Percentiles rank a stretch among this genome's conserved stretches.
These are phyloP conservation scores for Taiozyma sp. DNA, from an alignment of 1,139 yeast species.

Conservation along the genomic window DNA sequence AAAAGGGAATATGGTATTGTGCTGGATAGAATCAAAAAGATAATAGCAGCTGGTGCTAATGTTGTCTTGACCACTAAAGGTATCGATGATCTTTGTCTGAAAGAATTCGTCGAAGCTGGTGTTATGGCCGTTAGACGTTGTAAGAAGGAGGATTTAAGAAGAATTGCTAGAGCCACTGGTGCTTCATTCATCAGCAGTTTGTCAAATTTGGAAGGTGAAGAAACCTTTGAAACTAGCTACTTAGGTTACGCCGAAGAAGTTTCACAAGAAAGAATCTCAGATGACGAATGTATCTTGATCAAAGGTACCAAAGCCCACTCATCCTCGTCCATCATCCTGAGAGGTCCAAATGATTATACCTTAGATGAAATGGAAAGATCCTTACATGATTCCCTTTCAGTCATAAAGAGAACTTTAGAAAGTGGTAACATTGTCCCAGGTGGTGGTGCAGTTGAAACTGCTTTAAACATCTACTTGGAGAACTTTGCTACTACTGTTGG, in stretches of 20 bases:
- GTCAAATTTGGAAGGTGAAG: constrained; percentile 97
- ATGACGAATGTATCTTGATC: constrained; percentile 94
- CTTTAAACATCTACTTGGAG: constrained; percentile 90
- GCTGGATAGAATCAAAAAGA: constrained; percentile 81
- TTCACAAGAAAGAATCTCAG: constrained; percentile 85
- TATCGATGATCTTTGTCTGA: constrained; percentile 92
- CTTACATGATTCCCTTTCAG: constrained; percentile 88
- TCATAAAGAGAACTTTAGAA: constrained; percentile 94
- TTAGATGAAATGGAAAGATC: constrained; percentile 99
- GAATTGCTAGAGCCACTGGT: constrained; percentile 98
- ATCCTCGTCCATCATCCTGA: constrained; percentile 83
- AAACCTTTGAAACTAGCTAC: constrained; percentile 83
- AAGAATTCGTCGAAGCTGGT: constrained; percentile 92
- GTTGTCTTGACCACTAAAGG: constrained; percentile 97
- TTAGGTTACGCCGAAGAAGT: constrained; percentile 93
- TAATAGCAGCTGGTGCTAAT: constrained; percentile 91
- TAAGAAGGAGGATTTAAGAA: constrained; percentile 91
- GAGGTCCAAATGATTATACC: constrained; percentile 96
- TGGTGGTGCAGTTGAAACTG: constrained; percentile 98
- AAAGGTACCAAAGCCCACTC: constrained; percentile 95
- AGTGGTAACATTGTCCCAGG: constrained; percentile 96
- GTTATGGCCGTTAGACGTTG: constrained; percentile 98
- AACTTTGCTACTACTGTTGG: constrained; percentile 98
- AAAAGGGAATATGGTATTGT: constrained; percentile 92
- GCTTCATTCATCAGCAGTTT: constrained; percentile 85